Conservation (phyloP, 495 filamentous ascomycete species). For the Amniculicola lignicola region DNA sequence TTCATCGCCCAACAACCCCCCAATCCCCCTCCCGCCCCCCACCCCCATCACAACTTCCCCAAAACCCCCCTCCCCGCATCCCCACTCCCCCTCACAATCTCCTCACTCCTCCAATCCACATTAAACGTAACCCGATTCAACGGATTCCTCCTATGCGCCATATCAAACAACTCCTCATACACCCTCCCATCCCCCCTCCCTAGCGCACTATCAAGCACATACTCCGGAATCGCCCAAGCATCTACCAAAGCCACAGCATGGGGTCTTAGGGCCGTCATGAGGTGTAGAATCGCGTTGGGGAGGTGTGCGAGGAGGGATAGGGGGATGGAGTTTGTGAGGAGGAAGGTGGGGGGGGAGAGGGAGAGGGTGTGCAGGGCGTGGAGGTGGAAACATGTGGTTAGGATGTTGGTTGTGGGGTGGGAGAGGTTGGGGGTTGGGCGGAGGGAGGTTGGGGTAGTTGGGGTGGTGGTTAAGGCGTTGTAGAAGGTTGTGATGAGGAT, state of each 20-base stretch:
- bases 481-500: conserved; percentile 48
- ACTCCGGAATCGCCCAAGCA: conserved; percentile 51
- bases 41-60: conserved; percentile 40
- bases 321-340: conserved; percentile 41
- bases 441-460: too few relatives aligned
- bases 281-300: conserved; percentile 40
- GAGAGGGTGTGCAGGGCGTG: conserved; percentile 49
- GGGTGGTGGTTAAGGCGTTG: conserved; percentile 31
- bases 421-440: too few relatives aligned
- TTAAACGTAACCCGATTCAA: conserved; percentile 50
- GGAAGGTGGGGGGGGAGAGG: conserved; percentile 42
- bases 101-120: conserved; percentile 49
- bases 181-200: conserved; percentile 50
- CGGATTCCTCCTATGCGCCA: conserved; percentile 49
- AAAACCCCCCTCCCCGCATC: conserved; percentile 34
- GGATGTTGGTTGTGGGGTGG: conserved; percentile 22
- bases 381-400: conserved; percentile 46
- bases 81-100: conserved; percentile 48
- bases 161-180: conserved; percentile 50
- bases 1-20: too few relatives aligned
- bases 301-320: conserved; percentile 39
- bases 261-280: conserved; percentile 47
- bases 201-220: conserved; percentile 49
- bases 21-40: too few relatives aligned
- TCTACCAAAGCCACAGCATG: conserved; percentile 51